Percentiles rank a stretch among this genome's conserved stretches.
Evolutionary conservation across 345 rosid species (phyloP).

Genomic region (Linum usitatissimum): DNA sequence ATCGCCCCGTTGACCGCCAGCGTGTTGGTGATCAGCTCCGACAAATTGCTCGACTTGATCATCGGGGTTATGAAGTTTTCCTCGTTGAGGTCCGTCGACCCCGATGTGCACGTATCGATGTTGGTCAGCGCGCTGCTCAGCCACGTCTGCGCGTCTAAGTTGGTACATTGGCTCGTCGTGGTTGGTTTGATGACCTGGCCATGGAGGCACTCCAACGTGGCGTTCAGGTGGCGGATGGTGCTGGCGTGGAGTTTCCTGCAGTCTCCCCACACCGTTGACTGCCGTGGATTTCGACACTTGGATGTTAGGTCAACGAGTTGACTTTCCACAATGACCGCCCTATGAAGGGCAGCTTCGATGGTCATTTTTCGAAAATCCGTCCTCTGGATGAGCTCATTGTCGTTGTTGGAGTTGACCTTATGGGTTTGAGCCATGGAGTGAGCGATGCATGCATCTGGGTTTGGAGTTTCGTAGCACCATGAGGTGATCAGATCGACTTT

Average conservation of each 20-base stretch:
- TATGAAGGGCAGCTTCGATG: neutral
- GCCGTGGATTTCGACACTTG: conserved; percentile 40
- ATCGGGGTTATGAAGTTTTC: conserved; percentile 37
- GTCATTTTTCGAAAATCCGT: conserved; percentile 30
- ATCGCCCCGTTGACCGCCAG: neutral
- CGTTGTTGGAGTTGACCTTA: conserved; percentile 2
- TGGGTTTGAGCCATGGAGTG: conserved; percentile 14
- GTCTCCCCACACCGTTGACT: conserved; percentile 75
- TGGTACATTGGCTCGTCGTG: conserved; percentile 30
- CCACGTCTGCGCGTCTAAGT: conserved; percentile 71
- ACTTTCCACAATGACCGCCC: neutral
- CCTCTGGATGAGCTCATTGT: conserved; percentile 30
- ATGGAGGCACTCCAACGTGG: conserved; percentile 19
- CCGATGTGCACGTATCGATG: conserved; percentile 56
- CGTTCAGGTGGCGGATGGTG: conserved; percentile 47
- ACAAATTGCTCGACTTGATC: conserved; percentile 32
- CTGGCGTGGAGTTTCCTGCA: conserved; percentile 51
- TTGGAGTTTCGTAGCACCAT: neutral
- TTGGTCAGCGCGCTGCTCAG: conserved; percentile 77
- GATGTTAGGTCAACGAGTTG: conserved; percentile 22
- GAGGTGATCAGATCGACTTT: neutral
- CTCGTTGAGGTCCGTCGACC: conserved; percentile 52
- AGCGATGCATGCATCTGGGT: neutral
- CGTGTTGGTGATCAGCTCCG: neutral
- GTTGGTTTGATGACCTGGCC: conserved; percentile 8